Evolutionary conservation across 805 yeast genomes (phyloP), one percentile per base, ranked within the genome.

Genomic region (Candida incommunis): DNA sequence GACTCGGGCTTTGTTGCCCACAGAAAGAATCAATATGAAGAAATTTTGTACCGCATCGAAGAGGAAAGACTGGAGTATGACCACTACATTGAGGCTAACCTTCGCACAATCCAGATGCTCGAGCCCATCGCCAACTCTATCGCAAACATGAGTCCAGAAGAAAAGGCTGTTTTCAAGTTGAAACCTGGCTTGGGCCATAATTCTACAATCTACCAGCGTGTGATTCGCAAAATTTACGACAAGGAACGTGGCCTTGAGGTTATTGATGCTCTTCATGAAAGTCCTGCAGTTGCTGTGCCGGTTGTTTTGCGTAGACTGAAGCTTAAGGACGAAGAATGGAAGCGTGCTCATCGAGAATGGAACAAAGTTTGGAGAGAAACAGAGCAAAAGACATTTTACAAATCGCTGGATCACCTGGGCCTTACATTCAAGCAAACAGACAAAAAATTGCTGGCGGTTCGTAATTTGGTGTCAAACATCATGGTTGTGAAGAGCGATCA

Each of bases 1-100:
- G 99, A 92, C 62, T 84, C 96, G 11, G 99, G 98, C 0, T 92
- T 90, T 56, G 88, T 92, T 60, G 96, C 98, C n/a, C 99, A 92
- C 62, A 77, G 97, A 52, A 92, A 92, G 64, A 92, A 92, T 60
- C 98, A 92, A 66, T 92, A 90, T 61, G 99, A 92, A 64, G 99
- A 92, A 62, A 84, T 92, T 43, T 66, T 92, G 45, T 88, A 87
- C 68, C 81, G 94, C 60, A 85, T 88, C 47, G 98, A 92, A 64
- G 98, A 92, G 61, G 98, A 92, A 65, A 78, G 99, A 60, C 95
- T 88, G 54, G 98, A 92, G 63, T 92, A 88, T 62, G 99, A 92
- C 60, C 88, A 78, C 58, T 85, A 82, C 65, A 90, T 92, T 78
- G 99, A 92, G 58, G 82, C 95, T 3, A 90, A 90, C 59, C 70